phyloP scores from a whole-genome alignment of 2,329 filamentous ascomycete species.

The Pseudogymnoascus sp. region DNA sequence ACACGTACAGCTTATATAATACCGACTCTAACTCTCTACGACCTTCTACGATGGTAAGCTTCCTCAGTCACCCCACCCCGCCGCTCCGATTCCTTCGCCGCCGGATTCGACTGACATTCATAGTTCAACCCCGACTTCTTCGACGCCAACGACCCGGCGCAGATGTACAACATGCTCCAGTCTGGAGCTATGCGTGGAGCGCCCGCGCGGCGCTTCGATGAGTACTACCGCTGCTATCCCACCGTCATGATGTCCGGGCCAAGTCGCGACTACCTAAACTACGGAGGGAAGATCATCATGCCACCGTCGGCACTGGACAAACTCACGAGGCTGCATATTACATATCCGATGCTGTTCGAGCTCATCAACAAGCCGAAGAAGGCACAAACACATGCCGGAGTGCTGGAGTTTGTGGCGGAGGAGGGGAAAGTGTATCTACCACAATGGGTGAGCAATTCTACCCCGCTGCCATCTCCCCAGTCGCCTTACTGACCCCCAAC shows the following conservation, averaged over 20 bases:
- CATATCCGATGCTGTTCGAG: slow-evolving; percentile 96
- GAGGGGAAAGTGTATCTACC: slow-evolving; percentile 95
- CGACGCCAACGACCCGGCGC: slow-evolving; percentile 24
- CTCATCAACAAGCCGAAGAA: slow-evolving; percentile 78
- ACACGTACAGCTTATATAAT: background rate
- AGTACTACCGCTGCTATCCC: slow-evolving; percentile 97
- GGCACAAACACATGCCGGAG: slow-evolving; percentile 82
- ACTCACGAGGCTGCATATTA: slow-evolving; percentile 89
- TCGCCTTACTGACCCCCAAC: background rate
- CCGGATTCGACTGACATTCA: slow-evolving; percentile 12
- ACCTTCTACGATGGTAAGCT: background rate
- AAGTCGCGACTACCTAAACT: slow-evolving; percentile 83
- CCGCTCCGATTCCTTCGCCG: background rate
- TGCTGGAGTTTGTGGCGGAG: slow-evolving; percentile 94
- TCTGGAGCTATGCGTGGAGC: slow-evolving; percentile 18
- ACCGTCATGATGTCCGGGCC: slow-evolving; percentile 88
- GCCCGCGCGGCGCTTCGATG: slow-evolving; percentile 75
- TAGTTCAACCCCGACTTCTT: slow-evolving; percentile 24
- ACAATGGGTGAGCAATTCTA: slow-evolving; percentile 64
- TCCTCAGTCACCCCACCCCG: background rate
- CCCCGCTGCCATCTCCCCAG: background rate
- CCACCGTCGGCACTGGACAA: slow-evolving; percentile 96
- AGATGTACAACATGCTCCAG: slow-evolving; percentile 26
- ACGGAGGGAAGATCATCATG: slow-evolving; percentile 94
- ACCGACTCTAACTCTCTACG: background rate